Percentiles rank a stretch among this genome's conserved stretches.
phyloP scores from a whole-genome alignment of 176 grass and related monocot species.

The Echinochloa phyllopogon region DNA sequence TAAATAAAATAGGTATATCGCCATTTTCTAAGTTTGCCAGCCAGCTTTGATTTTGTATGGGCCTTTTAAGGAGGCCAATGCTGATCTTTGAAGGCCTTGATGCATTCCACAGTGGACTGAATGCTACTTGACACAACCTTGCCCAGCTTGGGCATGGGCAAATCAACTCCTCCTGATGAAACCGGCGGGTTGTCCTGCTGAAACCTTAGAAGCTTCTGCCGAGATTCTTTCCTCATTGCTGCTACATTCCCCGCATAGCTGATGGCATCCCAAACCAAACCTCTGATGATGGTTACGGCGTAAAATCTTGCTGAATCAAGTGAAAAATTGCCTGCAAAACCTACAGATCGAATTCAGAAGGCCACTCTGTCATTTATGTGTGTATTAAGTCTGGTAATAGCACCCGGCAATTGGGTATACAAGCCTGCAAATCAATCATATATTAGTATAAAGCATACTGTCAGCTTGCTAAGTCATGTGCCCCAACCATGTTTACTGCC shows the following conservation, averaged over 20 bases:
- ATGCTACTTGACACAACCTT: conserved; percentile 61
- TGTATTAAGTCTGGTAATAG: background rate
- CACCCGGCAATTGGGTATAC: background rate
- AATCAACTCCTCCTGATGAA: conserved; percentile 52
- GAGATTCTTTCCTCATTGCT: conserved; percentile 60
- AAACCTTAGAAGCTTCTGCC: conserved; percentile 49
- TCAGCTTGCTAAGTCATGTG: conserved; percentile 23
- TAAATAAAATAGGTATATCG: conserved; percentile 12
- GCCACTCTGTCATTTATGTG: conserved; percentile 36
- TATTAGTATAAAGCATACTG: background rate
- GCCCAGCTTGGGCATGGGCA: conserved; percentile 62
- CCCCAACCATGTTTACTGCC: conserved; percentile 1
- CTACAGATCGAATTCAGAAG: conserved; percentile 27
- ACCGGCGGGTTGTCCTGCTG: conserved; percentile 44
- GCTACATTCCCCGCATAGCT: conserved; percentile 42
- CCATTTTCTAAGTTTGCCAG: background rate
- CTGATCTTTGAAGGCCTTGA: conserved; percentile 76
- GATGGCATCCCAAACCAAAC: conserved; percentile 59
- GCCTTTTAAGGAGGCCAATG: conserved; percentile 54
- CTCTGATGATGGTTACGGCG: conserved; percentile 50
- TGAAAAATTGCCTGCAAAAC: conserved; percentile 47
- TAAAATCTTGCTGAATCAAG: conserved; percentile 66
- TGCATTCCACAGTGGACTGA: conserved; percentile 59
- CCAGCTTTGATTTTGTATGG: background rate
- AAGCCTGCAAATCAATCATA: background rate